These are phyloP conservation scores for Scenedesmus sp. DNA, from an alignment of 163 green algal genomes.

Conservation along the genomic window DNA sequence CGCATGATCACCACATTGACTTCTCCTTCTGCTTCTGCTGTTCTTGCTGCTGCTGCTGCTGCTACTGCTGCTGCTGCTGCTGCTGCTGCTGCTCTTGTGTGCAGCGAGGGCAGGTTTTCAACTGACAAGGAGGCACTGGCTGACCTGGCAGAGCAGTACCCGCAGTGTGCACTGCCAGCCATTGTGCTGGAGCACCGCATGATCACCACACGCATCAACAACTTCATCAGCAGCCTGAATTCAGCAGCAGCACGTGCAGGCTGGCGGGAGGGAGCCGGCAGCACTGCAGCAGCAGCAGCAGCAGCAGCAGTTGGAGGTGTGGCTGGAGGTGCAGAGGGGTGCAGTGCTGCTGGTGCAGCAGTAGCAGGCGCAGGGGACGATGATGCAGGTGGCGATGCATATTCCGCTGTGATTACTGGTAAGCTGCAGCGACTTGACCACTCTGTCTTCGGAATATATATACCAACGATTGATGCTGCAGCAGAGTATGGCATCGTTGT, in stretches of 20 bases:
- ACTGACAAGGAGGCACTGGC: constrained; percentile 58
- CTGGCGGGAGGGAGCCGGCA: background rate
- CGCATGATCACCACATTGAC: no score
- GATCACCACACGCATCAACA: constrained; percentile 68
- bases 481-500: no score
- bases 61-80: background rate
- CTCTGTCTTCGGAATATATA: no score
- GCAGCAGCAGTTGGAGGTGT: background rate
- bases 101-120: constrained; percentile 12
- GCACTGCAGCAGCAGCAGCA: background rate
- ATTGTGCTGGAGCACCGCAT: constrained; percentile 80
- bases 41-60: constrained; percentile 65
- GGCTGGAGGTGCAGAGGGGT: background rate
- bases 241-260: constrained; percentile 1
- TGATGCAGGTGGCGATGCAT: background rate
- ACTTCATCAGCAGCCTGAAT: constrained; percentile 56
- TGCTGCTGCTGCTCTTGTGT: background rate
- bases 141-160: constrained; percentile 52
- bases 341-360: no score
- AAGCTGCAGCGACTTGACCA: background rate
- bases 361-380: no score
- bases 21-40: constrained; percentile 45
- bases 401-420: background rate
- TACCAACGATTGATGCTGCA: no score
- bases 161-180: constrained; percentile 48